Evolutionary conservation across 75 land plant species (phyloP).

Genomic region (Cryptomeria japonica): DNA sequence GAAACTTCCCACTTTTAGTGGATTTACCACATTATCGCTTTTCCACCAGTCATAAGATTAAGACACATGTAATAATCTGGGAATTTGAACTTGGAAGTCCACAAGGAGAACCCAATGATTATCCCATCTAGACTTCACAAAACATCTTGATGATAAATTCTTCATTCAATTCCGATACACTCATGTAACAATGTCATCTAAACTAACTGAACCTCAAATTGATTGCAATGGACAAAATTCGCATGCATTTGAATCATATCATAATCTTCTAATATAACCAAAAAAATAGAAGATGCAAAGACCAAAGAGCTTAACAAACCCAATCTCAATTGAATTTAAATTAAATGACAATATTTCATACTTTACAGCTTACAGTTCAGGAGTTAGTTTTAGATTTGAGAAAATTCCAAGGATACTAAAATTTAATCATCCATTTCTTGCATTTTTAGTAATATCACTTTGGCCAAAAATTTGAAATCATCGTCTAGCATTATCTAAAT

Average conservation of each 20-base stretch:
- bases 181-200: neutral
- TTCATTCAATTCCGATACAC: neutral
- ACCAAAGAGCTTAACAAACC: neutral
- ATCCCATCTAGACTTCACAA: neutral
- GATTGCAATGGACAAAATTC: neutral
- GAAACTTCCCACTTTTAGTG: too few relatives aligned
- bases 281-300: neutral
- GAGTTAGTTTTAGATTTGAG: neutral
- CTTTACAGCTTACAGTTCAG: neutral
- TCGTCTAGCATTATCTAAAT: neutral
- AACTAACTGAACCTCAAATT: neutral
- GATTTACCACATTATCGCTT: too few relatives aligned
- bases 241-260: neutral
- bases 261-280: neutral
- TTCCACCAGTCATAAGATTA: too few relatives aligned
- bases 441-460: neutral
- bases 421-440: neutral
- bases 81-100: too few relatives aligned
- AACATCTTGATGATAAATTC: neutral
- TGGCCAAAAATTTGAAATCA: conserved; percentile 7
- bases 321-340: conserved; percentile 2
- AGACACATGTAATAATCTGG: too few relatives aligned
- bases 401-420: neutral
- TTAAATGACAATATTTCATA: neutral
- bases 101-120: neutral